Conservation (phyloP, 2,329 filamentous ascomycete genomes). For the Periconia digitata region DNA sequence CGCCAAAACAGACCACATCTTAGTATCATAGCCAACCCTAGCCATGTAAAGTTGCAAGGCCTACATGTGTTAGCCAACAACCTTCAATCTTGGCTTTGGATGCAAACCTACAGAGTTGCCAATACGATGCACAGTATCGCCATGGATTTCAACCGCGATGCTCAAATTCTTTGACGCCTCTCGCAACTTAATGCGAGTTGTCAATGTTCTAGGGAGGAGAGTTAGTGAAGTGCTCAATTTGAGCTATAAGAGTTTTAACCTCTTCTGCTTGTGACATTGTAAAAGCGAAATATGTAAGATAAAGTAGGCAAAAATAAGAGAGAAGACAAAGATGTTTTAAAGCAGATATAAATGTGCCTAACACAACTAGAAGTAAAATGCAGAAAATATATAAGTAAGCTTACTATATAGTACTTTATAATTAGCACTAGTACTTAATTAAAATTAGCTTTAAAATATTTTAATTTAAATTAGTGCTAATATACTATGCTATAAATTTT, state of each 20-base stretch:
- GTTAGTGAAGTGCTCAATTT: conserved; percentile 1
- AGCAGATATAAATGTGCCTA: too few relatives aligned
- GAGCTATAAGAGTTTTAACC: neutral
- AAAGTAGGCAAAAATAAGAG: neutral
- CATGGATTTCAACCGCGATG: conserved; percentile 1
- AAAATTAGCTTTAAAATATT: too few relatives aligned
- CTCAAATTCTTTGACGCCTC: conserved; percentile 7
- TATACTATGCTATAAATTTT: too few relatives aligned
- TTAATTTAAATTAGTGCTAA: too few relatives aligned
- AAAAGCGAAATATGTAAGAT: neutral
- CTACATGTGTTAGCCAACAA: neutral
- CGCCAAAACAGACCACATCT: neutral
- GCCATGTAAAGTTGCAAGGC: neutral
- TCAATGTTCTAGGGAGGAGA: conserved; percentile 1
- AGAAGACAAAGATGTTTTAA: too few relatives aligned
- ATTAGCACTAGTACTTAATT: too few relatives aligned
- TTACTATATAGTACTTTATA: too few relatives aligned
- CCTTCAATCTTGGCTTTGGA: neutral
- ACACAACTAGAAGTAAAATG: too few relatives aligned
- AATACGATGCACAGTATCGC: conserved; percentile 2
- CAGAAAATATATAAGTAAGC: too few relatives aligned
- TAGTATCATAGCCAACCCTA: neutral
- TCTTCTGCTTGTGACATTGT: conserved; percentile 1
- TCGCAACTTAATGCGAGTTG: conserved; percentile 1
- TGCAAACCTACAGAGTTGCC: conserved; percentile 1